phyloP scores from a whole-genome alignment of 768 basidiomycete species.

The Leccinum obscurum region DNA sequence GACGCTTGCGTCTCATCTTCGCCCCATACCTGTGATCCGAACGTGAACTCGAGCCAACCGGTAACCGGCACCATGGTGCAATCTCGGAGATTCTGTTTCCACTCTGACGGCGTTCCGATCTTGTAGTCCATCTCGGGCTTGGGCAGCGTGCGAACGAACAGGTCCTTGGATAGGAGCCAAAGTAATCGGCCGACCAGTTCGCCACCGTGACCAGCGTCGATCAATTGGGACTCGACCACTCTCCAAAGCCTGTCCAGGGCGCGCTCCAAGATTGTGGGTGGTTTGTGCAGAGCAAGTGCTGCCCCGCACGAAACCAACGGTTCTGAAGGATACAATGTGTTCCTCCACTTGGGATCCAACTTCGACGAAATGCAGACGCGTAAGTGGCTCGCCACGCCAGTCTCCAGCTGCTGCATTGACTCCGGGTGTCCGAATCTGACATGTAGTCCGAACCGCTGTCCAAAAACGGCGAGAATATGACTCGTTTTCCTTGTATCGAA shows the following conservation, averaged over 20 bases:
- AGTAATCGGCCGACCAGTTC: slow-evolving; percentile 3
- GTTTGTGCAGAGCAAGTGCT: not conserved
- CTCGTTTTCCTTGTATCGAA: not conserved
- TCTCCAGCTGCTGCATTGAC: not conserved
- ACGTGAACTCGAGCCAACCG: slow-evolving; percentile 6
- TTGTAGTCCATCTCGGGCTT: not conserved
- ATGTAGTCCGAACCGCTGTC: slow-evolving; percentile 1
- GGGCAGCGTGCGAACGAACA: not conserved
- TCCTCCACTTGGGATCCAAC: slow-evolving; percentile 6
- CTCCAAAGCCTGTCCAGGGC: not conserved
- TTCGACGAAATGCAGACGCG: slow-evolving; percentile 8
- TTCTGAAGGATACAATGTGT: slow-evolving; percentile 12
- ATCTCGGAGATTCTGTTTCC: slow-evolving; percentile 1
- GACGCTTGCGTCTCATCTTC: not conserved
- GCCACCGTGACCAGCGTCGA: slow-evolving; percentile 1
- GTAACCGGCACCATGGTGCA: slow-evolving; percentile 4
- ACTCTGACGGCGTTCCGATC: not conserved
- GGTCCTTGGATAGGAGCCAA: slow-evolving; percentile 5
- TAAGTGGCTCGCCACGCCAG: slow-evolving; percentile 9
- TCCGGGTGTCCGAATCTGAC: not conserved
- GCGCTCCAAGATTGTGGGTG: not conserved
- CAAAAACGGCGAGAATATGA: not conserved
- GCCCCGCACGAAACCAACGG: slow-evolving; percentile 9
- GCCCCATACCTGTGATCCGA: slow-evolving; percentile 1
- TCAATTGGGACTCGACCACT: not conserved